Evolutionary conservation across 108 stramenopile species (phyloP).

Genomic region (Pinguiococcus pyrenoidosus): DNA sequence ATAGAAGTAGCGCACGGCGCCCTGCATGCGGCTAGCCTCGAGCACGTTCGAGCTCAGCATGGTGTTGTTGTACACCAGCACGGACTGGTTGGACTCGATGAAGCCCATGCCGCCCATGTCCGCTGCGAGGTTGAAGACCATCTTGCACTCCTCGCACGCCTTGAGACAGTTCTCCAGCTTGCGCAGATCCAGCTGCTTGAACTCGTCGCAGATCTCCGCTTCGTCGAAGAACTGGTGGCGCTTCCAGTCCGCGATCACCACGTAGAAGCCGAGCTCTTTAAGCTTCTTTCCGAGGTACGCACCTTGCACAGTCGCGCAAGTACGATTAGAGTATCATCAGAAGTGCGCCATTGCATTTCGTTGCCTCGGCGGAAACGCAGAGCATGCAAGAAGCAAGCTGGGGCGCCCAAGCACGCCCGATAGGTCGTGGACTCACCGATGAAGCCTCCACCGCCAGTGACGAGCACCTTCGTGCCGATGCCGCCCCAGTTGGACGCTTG

Average conservation of each 20-base stretch:
- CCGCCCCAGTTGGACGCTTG: no score
- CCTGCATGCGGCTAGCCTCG: constrained; percentile 81
- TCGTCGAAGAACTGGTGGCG: constrained; percentile 90
- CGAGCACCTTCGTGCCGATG: constrained; percentile 49
- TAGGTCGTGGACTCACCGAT: no score
- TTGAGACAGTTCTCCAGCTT: constrained; percentile 80
- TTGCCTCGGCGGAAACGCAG: no score
- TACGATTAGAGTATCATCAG: no score
- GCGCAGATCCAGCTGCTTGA: constrained; percentile 82
- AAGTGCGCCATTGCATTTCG: no score
- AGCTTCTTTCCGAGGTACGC: constrained; percentile 89
- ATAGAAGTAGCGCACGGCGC: constrained; percentile 84
- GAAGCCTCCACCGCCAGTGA: constrained; percentile 92
- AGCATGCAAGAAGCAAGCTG: no score
- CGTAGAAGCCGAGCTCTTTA: constrained; percentile 75
- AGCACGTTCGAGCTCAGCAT: constrained; percentile 96
- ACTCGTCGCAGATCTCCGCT: constrained; percentile 90
- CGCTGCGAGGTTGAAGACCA: constrained; percentile 97
- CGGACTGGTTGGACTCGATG: constrained; percentile 89
- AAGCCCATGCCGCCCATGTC: constrained; percentile 99
- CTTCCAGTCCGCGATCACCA: constrained; percentile 77
- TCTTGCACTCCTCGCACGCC: constrained; percentile 78
- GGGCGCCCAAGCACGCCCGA: no score
- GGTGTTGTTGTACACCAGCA: constrained; percentile 95
- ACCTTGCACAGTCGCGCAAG: no score